Conservation (phyloP, 495 filamentous ascomycete genomes). For the Talaromyces adpressus region DNA sequence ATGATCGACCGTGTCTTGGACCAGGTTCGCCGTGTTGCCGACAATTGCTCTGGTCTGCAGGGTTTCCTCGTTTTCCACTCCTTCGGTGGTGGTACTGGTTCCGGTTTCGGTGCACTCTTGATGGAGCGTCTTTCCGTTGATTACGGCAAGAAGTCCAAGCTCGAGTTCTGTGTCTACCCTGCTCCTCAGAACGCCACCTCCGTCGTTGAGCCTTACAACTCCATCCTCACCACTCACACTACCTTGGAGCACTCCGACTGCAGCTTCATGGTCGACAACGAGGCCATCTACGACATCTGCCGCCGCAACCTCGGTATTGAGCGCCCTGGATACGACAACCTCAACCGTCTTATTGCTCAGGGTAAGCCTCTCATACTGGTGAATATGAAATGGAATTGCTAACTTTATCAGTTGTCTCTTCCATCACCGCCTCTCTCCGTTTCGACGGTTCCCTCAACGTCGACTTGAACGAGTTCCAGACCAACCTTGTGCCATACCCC, state of each 20-base stretch:
- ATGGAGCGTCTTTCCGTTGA: slow-evolving; percentile 97
- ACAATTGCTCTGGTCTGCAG: slow-evolving; percentile 95
- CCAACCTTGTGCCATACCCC: slow-evolving; percentile 96
- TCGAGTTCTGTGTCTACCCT: slow-evolving; percentile 98
- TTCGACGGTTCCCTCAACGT: slow-evolving; percentile 99
- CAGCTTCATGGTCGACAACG: slow-evolving; percentile 99
- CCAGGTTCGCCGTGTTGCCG: slow-evolving; percentile 90
- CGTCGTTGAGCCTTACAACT: slow-evolving; percentile 99
- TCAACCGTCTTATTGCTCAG: slow-evolving; percentile 97
- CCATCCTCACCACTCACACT: slow-evolving; percentile 96
- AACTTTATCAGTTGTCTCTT: slow-evolving; percentile 69
- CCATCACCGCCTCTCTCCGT: slow-evolving; percentile 95
- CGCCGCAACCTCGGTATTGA: slow-evolving; percentile 93
- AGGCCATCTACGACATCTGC: slow-evolving; percentile 99
- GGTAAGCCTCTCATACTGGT: slow-evolving; percentile 38
- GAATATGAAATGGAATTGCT: slow-evolving; percentile 5
- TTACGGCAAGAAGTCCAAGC: slow-evolving; percentile 99
- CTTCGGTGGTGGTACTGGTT: slow-evolving; percentile 97
- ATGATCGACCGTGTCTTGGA: slow-evolving; percentile 95
- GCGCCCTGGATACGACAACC: slow-evolving; percentile 94
- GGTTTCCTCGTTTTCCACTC: slow-evolving; percentile 99
- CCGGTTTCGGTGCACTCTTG: slow-evolving; percentile 93
- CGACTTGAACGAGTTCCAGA: slow-evolving; percentile 99
- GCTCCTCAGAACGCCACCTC: slow-evolving; percentile 94
- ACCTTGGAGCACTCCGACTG: slow-evolving; percentile 99